Base-by-base conservation (phyloP, 2,329 filamentous ascomycete species). In the Fonsecaea nubica region DNA sequence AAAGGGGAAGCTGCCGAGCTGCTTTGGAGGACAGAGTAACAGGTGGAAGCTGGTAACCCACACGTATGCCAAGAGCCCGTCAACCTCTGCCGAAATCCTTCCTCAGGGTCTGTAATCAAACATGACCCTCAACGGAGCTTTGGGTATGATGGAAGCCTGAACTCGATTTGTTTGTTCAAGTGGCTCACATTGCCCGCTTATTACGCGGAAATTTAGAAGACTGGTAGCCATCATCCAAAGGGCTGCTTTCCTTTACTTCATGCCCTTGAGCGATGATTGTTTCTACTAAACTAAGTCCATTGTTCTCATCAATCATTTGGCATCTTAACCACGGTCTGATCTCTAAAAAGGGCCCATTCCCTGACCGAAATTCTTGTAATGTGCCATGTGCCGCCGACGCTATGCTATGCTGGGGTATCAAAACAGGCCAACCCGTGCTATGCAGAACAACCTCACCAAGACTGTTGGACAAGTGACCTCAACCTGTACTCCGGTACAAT, bases 341-440 rank as follows among this genome's bases (percentile, higher is more conserved):
- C 33, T 58, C 54, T 62, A 48, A 45, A 35, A 48, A 36, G 33
- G 58, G 25, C 42, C 58, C 25, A 15, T 48, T 53, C 38, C 58
- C 33, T 13, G 13, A 36, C 36, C 35, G 35, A 33, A 45, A 50
- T 58, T 55, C 52, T 60, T 53, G 56, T 56, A 55, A 54, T 67
- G 35, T 63, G 63, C 67, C 67, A 58, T 65, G 61, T 66, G 55
- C 66, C 64, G 61, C 62, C 64, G 64, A 68, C 63, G 68, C 68
- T 67, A 69, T 67, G 67, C 67, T 63, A 68, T 66, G 65, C 64
- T 69, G 68, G 68, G 68, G 68, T 70, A 70, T 70, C 68, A 66
- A 59, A 68, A 61, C 64, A 64, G 68, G 65, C 68, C 66, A 66
- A 66, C 63, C 68, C 68, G 59, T 63, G 60, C 56, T 64, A 64